A percentile compares a stretch with the other conserved stretches of the same genome.
Conservation (phyloP, 2,329 filamentous ascomycete genomes). For the Colletotrichum tropicicola region DNA sequence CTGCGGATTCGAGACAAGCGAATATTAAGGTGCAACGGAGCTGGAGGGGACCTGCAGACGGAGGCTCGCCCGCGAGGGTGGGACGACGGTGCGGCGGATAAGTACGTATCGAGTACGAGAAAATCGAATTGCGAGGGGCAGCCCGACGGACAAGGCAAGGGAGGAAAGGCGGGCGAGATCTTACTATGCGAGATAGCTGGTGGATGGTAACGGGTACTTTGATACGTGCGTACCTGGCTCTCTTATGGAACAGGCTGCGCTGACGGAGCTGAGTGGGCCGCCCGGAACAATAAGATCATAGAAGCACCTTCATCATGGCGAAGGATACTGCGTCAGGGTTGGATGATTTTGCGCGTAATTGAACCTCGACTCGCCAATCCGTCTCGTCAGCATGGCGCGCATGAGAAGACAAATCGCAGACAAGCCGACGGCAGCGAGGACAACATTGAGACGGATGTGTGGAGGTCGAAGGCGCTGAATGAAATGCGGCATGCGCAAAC, state of each 20-base stretch:
- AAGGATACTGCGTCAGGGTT: slow-evolving; percentile 9
- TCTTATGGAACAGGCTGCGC: not conserved
- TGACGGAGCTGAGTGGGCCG: slow-evolving; percentile 5
- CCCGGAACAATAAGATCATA: slow-evolving; percentile 5
- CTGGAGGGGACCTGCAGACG: slow-evolving; percentile 11
- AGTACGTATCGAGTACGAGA: not conserved
- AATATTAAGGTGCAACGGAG: slow-evolving; percentile 6
- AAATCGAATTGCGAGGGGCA: not conserved
- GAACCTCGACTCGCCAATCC: not conserved
- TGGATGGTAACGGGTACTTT: not conserved
- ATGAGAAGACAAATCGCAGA: not conserved
- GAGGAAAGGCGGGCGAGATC: slow-evolving; percentile 4
- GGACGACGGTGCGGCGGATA: not conserved
- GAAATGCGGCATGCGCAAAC: slow-evolving; percentile 17
- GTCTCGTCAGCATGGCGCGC: not conserved
- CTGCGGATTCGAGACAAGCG: slow-evolving; percentile 14
- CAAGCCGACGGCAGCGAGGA: not conserved
- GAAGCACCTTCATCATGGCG: slow-evolving; percentile 4
- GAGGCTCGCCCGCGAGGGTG: not conserved
- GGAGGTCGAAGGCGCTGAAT: not conserved
- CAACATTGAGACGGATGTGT: not conserved
- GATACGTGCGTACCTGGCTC: slow-evolving; percentile 4
- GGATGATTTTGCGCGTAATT: not conserved
- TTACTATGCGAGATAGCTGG: not conserved
- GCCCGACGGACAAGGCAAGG: not conserved